phyloP scores from a whole-genome alignment of 352 stramenopile species.

The Pythium guiyangense region DNA sequence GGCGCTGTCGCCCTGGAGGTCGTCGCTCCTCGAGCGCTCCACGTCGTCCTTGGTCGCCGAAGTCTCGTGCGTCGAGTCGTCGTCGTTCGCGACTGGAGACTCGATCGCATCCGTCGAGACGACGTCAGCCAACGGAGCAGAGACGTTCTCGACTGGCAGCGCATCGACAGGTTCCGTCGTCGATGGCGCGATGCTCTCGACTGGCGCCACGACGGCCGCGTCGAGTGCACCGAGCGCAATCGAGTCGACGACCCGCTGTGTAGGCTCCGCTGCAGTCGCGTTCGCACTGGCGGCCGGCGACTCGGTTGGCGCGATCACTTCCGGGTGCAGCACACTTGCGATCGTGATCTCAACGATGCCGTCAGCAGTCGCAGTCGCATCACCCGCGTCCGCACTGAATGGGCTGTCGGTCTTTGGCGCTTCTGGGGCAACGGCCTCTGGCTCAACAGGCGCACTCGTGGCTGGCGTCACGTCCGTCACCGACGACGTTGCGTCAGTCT shows the following conservation, averaged over 20 bases:
- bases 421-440: not conserved
- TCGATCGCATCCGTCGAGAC: not conserved
- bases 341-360: constrained; percentile 11
- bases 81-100: not conserved
- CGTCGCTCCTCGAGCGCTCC: not conserved
- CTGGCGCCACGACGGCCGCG: too few relatives aligned
- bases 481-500: not conserved
- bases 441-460: not conserved
- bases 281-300: not conserved
- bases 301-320: constrained; percentile 3
- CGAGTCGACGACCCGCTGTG: not conserved
- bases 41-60: not conserved
- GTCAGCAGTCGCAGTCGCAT: not conserved
- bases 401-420: not conserved
- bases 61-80: not conserved
- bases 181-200: not conserved
- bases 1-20: not conserved
- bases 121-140: not conserved
- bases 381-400: not conserved
- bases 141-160: not conserved
- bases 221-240: not conserved
- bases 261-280: not conserved
- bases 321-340: constrained; percentile 8
- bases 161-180: not conserved
- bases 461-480: not conserved